phyloP scores from a whole-genome alignment of 2,329 filamentous ascomycete genomes.

The Hirsutella thompsonii region DNA sequence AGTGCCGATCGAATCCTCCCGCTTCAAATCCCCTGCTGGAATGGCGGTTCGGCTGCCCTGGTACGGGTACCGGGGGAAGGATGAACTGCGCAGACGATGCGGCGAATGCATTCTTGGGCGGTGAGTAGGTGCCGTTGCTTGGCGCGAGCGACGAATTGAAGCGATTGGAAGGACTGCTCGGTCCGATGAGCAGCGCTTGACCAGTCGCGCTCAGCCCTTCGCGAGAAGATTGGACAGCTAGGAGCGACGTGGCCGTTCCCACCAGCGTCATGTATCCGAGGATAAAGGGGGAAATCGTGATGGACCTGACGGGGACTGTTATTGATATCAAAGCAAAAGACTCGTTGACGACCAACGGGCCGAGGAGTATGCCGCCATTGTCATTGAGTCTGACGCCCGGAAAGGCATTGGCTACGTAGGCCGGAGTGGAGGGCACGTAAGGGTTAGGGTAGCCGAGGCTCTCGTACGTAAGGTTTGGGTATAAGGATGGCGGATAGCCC shows the following conservation, averaged over 20 bases:
- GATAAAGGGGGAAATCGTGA: conserved; percentile 42
- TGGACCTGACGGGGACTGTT: conserved; percentile 63
- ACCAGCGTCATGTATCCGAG: conserved; percentile 77
- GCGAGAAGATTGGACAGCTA: conserved; percentile 45
- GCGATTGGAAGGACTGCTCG: conserved; percentile 51
- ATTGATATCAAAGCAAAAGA: conserved; percentile 68
- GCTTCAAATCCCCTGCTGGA: conserved; percentile 14
- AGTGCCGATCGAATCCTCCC: conserved; percentile 33
- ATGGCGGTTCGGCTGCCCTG: conserved; percentile 34
- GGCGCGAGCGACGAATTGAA: conserved; percentile 33
- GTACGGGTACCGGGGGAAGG: conserved; percentile 36
- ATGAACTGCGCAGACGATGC: conserved; percentile 42
- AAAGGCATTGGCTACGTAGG: conserved; percentile 34
- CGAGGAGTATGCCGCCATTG: conserved; percentile 54
- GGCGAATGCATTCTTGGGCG: conserved; percentile 23
- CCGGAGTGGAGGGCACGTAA: conserved; percentile 25
- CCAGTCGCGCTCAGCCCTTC: conserved; percentile 63
- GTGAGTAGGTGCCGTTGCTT: conserved; percentile 32
- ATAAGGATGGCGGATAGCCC: conserved; percentile 63
- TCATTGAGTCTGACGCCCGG: conserved; percentile 34
- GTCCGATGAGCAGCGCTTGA: conserved; percentile 57
- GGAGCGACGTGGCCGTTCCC: conserved; percentile 52
- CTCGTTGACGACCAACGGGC: conserved; percentile 60
- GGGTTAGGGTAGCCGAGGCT: conserved; percentile 27
- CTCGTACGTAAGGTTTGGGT: conserved; percentile 64